These are phyloP conservation scores for Alectoria sarmentosa DNA, from an alignment of 495 filamentous ascomycete species.

Conservation along the genomic window DNA sequence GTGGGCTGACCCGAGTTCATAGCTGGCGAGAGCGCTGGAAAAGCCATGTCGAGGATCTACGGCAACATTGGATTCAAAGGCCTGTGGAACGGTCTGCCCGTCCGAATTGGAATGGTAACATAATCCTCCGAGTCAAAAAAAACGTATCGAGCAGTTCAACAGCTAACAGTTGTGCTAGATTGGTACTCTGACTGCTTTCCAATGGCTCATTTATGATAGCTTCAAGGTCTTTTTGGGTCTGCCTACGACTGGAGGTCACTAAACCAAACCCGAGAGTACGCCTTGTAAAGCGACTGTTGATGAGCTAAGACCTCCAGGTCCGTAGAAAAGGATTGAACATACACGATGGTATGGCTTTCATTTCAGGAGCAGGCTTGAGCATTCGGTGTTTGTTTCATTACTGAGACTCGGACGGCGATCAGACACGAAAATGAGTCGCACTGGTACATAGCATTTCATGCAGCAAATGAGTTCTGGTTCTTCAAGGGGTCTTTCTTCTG, in stretches of 20 bases:
- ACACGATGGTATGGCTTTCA: too few relatives aligned
- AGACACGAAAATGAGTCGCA: background rate
- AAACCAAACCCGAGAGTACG: background rate
- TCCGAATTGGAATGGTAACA: constrained; percentile 58
- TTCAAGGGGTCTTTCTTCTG: background rate
- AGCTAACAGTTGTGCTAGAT: too few relatives aligned
- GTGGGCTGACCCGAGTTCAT: constrained; percentile 6
- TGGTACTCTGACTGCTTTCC: constrained; percentile 53
- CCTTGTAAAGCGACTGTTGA: background rate
- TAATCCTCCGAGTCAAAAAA: too few relatives aligned
- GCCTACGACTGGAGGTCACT: constrained; percentile 24
- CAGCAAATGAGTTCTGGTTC: background rate
- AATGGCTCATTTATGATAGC: constrained; percentile 73
- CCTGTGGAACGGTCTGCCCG: constrained; percentile 62
- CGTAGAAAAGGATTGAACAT: background rate
- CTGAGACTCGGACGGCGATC: background rate
- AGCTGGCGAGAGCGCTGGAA: constrained; percentile 57
- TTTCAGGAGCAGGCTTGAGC: constrained; percentile 1
- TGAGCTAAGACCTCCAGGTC: background rate
- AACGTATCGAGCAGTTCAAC: too few relatives aligned
- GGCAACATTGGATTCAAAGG: constrained; percentile 64
- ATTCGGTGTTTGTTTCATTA: background rate
- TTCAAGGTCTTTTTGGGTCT: constrained; percentile 50
- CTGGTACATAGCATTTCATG: constrained; percentile 8
- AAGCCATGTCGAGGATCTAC: constrained; percentile 60